Percentiles rank a stretch among this genome's conserved stretches.
These are phyloP conservation scores for Pseudopithomyces chartarum DNA, from an alignment of 2,329 filamentous ascomycete species.

Conservation along the genomic window DNA sequence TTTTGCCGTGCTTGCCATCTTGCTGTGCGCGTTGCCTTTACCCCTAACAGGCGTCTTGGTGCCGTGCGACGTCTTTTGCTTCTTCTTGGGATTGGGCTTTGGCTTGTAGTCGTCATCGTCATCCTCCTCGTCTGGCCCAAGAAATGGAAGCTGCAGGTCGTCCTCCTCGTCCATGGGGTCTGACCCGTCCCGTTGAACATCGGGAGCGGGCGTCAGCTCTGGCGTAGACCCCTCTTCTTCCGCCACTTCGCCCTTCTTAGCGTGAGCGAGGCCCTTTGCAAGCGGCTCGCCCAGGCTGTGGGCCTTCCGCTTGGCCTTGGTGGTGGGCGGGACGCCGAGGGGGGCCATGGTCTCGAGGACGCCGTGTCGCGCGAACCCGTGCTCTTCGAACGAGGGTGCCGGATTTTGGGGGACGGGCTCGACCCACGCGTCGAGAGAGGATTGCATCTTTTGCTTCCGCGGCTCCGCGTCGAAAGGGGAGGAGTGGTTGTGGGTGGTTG, in stretches of 20 bases:
- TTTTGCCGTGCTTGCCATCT: slow-evolving; percentile 33
- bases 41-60: slow-evolving; percentile 43
- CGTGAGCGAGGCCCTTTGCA: slow-evolving; percentile 46
- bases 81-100: slow-evolving; percentile 34
- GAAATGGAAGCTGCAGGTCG: slow-evolving; percentile 34
- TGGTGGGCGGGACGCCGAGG: slow-evolving; percentile 71
- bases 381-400: slow-evolving; percentile 76
- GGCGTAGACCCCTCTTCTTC: slow-evolving; percentile 53
- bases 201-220: slow-evolving; percentile 49
- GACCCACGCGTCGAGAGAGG: slow-evolving; percentile 55
- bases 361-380: slow-evolving; percentile 73
- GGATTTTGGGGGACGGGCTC: slow-evolving; percentile 62
- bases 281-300: slow-evolving; percentile 49
- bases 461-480: slow-evolving; percentile 27
- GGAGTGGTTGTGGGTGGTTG: slow-evolving; percentile 37
- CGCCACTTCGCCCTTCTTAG: slow-evolving; percentile 46
- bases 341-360: slow-evolving; percentile 85
- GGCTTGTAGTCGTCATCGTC: slow-evolving; percentile 56
- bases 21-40: slow-evolving; percentile 38
- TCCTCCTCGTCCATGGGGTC: slow-evolving; percentile 47
- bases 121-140: slow-evolving; percentile 49
- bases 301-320: slow-evolving; percentile 62
- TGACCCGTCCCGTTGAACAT: slow-evolving; percentile 46
- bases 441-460: slow-evolving; percentile 43
- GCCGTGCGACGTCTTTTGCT: slow-evolving; percentile 26